phyloP scores from a whole-genome alignment of 352 stramenopile species.

The Saprolegnia diclina region DNA sequence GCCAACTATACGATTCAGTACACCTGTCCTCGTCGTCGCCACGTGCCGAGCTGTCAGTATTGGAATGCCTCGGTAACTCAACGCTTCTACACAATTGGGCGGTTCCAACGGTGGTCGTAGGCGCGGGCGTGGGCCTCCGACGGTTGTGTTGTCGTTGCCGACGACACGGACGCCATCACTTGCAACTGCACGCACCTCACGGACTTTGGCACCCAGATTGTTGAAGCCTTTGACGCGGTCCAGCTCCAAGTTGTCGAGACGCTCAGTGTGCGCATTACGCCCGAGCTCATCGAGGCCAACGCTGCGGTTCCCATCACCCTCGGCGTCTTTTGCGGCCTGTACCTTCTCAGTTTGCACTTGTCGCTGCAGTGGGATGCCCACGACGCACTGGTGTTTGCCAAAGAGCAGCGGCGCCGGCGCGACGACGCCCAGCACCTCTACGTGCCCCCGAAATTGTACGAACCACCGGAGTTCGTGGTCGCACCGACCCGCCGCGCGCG shows the following conservation, averaged over 20 bases:
- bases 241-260: constrained; percentile 57
- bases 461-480: constrained; percentile 32
- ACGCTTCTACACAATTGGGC: background rate
- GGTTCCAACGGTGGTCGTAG: background rate
- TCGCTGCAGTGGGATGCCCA: constrained; percentile 52
- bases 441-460: constrained; percentile 46
- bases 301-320: constrained; percentile 48
- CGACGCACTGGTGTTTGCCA: constrained; percentile 37
- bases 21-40: constrained; percentile 42
- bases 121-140: constrained; percentile 51
- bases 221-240: constrained; percentile 49
- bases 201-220: constrained; percentile 61
- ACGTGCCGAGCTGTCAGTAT: constrained; percentile 46
- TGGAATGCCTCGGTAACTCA: constrained; percentile 35
- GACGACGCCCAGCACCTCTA: constrained; percentile 52
- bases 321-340: constrained; percentile 45
- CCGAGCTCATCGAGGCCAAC: constrained; percentile 55
- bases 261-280: constrained; percentile 47
- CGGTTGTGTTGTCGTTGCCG: constrained; percentile 44
- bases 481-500: constrained; percentile 32
- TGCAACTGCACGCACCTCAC: constrained; percentile 71
- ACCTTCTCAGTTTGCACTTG: constrained; percentile 49
- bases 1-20: constrained; percentile 39
- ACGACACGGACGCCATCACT: constrained; percentile 61
- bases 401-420: constrained; percentile 35